Base-by-base conservation (phyloP, 257 asterid species). In the Solanum boliviense region DNA sequence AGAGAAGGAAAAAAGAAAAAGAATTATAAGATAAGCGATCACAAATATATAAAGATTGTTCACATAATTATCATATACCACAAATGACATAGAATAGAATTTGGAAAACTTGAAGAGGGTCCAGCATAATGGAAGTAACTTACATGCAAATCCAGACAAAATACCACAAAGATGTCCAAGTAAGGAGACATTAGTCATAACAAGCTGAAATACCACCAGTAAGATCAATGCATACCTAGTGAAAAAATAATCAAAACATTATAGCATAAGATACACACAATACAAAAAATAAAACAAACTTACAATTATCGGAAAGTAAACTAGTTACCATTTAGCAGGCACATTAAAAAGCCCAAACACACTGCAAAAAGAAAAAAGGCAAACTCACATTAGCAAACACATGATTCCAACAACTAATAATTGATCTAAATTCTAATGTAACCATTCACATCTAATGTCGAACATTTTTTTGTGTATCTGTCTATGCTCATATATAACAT, bases 321-420 rank as follows among this genome's bases (percentile, higher is more conserved):
- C 13, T 67, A 90, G 92, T 91, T 88, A 97, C 97, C 94, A 97
- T 92, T 95, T 92, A 44, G 99, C 98, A 68, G 99, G 99, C 90
- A 97, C 98, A 86, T 95, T 94, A 88, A 97, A 96, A 71, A 97
- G 98, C 79, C 99, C 99, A 92, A 97, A 95, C 88, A 97, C 93
- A 89, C 98, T 97, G 98, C 94, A 92, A 88, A 68, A 84, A 81
- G 84, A 89, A 58, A 48, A 52, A 82, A 67, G 85, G 85, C 18
- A 87, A 79, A 31, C 60, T 27, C 52, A 23, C 88, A 88, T 92
- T 56, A 94, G 56, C 25, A 86, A 89, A 83, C 27, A 83, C 83
- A 35, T 27, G 78, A 52, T 44, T 20, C 65, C 83, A 88, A 85
- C 56, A 85, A 81, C 78, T 81, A 41, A 32, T 34, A 7, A 73